These are phyloP conservation scores for Candida krabiensis DNA, from an alignment of 805 yeast genomes.

Conservation along the genomic window DNA sequence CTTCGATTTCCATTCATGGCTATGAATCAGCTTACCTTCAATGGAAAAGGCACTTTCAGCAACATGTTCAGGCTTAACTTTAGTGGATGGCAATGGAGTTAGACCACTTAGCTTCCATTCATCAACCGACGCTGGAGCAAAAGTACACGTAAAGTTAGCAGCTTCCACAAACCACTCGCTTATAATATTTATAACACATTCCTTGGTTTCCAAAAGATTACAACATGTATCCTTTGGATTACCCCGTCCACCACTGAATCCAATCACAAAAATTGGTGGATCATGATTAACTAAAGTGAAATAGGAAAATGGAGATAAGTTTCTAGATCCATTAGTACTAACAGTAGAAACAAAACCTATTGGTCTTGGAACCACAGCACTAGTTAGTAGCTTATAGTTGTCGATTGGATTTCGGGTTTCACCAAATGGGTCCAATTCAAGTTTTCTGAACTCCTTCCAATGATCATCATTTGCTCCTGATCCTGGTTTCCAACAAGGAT, in stretches of 20 bases:
- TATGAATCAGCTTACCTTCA: conserved; percentile 49
- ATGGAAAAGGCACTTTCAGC: conserved; percentile 61
- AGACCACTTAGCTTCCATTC: conserved; percentile 60
- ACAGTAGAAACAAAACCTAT: conserved; percentile 57
- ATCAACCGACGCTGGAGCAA: conserved; percentile 48
- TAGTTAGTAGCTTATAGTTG: conserved; percentile 52
- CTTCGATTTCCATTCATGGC: conserved; percentile 46
- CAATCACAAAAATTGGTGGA: conserved; percentile 59
- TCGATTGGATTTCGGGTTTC: conserved; percentile 39
- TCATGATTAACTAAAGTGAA: conserved; percentile 47
- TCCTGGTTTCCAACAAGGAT: conserved; percentile 46
- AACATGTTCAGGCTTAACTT: conserved; percentile 56
- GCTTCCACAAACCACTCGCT: conserved; percentile 68
- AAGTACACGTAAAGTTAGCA: conserved; percentile 49
- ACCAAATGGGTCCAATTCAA: conserved; percentile 49
- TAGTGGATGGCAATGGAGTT: conserved; percentile 42
- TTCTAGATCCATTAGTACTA: conserved; percentile 40
- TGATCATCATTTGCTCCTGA: conserved; percentile 44
- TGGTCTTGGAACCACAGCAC: conserved; percentile 60
- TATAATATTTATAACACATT: conserved; percentile 55
- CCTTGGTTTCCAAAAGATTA: conserved; percentile 51
- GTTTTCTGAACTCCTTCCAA: conserved; percentile 46
- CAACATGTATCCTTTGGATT: conserved; percentile 48
- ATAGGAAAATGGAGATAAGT: conserved; percentile 64
- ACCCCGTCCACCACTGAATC: conserved; percentile 42